Conservation (phyloP, 2,329 filamentous ascomycete genomes). For the Beauveria bassiana region DNA sequence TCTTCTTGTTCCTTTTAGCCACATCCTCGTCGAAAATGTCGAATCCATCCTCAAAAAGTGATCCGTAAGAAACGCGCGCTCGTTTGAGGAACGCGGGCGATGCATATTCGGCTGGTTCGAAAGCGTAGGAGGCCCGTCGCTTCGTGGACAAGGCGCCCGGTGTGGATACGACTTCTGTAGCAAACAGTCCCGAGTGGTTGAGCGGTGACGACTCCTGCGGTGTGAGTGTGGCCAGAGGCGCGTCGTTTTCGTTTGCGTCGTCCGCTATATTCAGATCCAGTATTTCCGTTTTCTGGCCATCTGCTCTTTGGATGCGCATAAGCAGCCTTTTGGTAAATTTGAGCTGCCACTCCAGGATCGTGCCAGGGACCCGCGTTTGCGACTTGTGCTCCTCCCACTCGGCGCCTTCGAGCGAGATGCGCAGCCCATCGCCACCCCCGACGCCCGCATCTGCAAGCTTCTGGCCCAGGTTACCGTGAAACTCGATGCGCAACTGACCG, state of each 20-base stretch:
- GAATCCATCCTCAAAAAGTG: constrained; percentile 53
- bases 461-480: constrained; percentile 63
- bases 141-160: constrained; percentile 23
- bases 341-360: constrained; percentile 51
- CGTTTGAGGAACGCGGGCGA: constrained; percentile 78
- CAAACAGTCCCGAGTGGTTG: constrained; percentile 7
- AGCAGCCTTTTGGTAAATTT: constrained; percentile 43
- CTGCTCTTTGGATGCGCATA: constrained; percentile 34
- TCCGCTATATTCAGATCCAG: constrained; percentile 41
- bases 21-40: constrained; percentile 67
- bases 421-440: constrained; percentile 70
- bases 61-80: constrained; percentile 60
- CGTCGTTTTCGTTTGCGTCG: constrained; percentile 16
- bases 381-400: constrained; percentile 52
- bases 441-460: constrained; percentile 59
- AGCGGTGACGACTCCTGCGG: constrained; percentile 15
- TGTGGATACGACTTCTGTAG: constrained; percentile 13
- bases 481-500: constrained; percentile 75
- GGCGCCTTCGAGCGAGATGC: constrained; percentile 61
- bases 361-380: constrained; percentile 39
- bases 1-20: constrained; percentile 46
- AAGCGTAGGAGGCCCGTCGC: constrained; percentile 24
- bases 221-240: constrained; percentile 10
- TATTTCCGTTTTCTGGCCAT: constrained; percentile 37
- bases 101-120: constrained; percentile 49